Percentiles rank a stretch among this genome's conserved stretches.
Conservation (phyloP, 495 filamentous ascomycete species). For the Chaetomidium leptoderma region DNA sequence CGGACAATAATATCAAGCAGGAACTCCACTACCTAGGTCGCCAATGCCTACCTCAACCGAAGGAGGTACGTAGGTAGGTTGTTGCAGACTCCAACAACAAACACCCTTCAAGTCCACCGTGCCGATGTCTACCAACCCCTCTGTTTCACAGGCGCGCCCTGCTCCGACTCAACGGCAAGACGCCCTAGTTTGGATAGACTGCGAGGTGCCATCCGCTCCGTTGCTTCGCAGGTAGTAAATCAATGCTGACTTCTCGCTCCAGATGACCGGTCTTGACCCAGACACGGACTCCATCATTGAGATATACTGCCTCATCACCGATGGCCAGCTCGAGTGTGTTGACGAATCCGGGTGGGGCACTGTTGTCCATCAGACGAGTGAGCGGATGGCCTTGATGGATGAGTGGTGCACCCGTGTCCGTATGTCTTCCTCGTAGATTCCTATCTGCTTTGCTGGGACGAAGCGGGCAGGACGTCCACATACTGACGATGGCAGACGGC, state of each 20-base stretch:
- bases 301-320: slow-evolving; percentile 90
- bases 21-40: no score
- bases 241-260: background rate
- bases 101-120: background rate
- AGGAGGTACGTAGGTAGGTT: no score
- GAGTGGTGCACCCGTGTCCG: slow-evolving; percentile 51
- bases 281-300: slow-evolving; percentile 81
- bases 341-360: slow-evolving; percentile 75
- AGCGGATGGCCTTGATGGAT: slow-evolving; percentile 70
- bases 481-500: slow-evolving; percentile 42
- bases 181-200: slow-evolving; percentile 83
- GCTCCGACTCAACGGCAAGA: slow-evolving; percentile 26
- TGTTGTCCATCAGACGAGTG: slow-evolving; percentile 69
- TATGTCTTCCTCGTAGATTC: no score
- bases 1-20: no score
- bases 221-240: background rate
- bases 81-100: background rate
- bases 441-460: no score
- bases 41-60: no score
- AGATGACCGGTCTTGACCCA: slow-evolving; percentile 93
- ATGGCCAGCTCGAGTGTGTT: slow-evolving; percentile 67
- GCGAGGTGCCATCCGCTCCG: slow-evolving; percentile 56
- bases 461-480: no score
- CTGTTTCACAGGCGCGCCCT: background rate
- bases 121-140: background rate